Percentiles rank a stretch among this genome's conserved stretches.
phyloP scores from a whole-genome alignment of 441 rosid genomes.

The Populus hybrid region DNA sequence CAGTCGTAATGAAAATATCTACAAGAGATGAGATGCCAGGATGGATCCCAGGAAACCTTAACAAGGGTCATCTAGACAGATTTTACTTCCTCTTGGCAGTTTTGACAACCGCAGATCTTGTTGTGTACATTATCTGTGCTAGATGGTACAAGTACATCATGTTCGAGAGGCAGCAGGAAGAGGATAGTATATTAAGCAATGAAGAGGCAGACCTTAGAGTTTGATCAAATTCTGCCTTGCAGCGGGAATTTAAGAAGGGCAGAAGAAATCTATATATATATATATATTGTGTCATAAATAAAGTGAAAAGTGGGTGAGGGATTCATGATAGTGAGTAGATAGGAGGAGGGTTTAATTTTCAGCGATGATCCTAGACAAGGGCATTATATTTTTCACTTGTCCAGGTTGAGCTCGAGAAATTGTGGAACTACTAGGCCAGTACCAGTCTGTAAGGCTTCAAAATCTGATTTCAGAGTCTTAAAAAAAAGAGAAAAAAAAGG shows the following conservation, averaged over 20 bases:
- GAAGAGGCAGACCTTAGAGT: slow-evolving; percentile 8
- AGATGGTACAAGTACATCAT: slow-evolving; percentile 75
- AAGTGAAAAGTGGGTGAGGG: neutral
- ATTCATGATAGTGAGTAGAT: no score
- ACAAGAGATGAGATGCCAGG: slow-evolving; percentile 76
- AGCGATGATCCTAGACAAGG: neutral
- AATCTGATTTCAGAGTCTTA: neutral
- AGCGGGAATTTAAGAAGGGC: neutral
- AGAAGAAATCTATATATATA: neutral
- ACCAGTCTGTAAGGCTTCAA: neutral
- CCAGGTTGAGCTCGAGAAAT: neutral
- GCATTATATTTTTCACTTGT: neutral
- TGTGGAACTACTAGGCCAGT: neutral
- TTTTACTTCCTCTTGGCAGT: slow-evolving; percentile 86
- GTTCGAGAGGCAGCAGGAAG: slow-evolving; percentile 34
- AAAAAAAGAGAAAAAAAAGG: no score
- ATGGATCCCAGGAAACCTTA: slow-evolving; percentile 91
- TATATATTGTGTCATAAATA: neutral
- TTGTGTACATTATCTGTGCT: slow-evolving; percentile 62
- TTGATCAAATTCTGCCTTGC: neutral
- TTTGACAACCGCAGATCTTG: slow-evolving; percentile 56
- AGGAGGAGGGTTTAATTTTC: neutral
- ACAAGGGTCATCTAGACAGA: slow-evolving; percentile 89
- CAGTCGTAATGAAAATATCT: slow-evolving; percentile 84
- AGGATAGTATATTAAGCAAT: neutral